Base-by-base conservation (phyloP, 2,329 filamentous ascomycete genomes). In the Pseudogymnoascus verrucosus region DNA sequence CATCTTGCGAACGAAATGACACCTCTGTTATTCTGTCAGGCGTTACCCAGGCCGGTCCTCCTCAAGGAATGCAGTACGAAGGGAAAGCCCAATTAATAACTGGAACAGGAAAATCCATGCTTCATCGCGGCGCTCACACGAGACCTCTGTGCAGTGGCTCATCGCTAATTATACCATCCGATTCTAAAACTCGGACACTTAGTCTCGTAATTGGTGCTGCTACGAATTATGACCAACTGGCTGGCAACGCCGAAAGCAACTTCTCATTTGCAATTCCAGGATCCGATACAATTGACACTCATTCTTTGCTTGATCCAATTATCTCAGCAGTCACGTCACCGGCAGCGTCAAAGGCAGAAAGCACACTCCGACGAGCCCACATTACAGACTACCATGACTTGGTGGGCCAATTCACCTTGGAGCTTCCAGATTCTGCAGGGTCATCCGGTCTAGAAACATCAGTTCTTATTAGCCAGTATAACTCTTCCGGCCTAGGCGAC, bases 201-300 rank as follows among this genome's bases (percentile, higher is more conserved):
- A 73, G 74, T 28, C 6, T 84, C 5, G 72, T 83, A 0, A 68
- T 83, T 14, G 76, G 76, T 4, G 78, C 75, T 1, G 75, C 71
- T 5, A 82, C 81, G 1, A 76, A 84, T 64, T 85, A 81, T 62
- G 80, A 84, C 59, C 72, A 78, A 62, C 78, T 73, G 3, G 78
- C 79, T 36, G 82, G 83, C 1, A 81, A 77, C 57, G 71, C 74
- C 0, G 74, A 73, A 14, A 69, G 28, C 76, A 0, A 85, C 79
- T 39, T 42, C 23, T 28, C 44, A 28, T 51, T 51, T 51, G 14
- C 12, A 51, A 51, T 51, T 51, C 23, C 23, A 51, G 44, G 44
- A 6, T 51, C 23, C 10, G 44, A 51, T 28, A 51, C 44, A 51
- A 28, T 3, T 28, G 44, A 51, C 14, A 51, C 44, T 79, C 44